phyloP scores from a whole-genome alignment of 2,329 filamentous ascomycete species.

The Fusarium nematophilum region DNA sequence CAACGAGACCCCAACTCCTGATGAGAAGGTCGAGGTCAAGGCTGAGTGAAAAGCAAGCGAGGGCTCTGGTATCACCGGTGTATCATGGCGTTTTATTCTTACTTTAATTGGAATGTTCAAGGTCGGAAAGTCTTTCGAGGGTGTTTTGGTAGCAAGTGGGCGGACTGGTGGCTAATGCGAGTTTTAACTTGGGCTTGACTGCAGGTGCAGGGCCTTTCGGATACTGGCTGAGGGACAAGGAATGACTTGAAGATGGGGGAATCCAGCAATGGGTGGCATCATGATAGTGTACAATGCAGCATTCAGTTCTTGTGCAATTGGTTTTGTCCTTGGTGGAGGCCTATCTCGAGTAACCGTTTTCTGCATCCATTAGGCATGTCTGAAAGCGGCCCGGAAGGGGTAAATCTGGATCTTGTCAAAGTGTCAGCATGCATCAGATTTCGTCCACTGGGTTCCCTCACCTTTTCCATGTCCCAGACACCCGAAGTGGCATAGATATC shows the following conservation, averaged over 20 bases:
- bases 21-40: not conserved
- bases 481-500: constrained; percentile 79
- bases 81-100: constrained; percentile 38
- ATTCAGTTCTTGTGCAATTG: constrained; percentile 8
- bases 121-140: constrained; percentile 24
- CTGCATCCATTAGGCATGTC: constrained; percentile 35
- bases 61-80: constrained; percentile 12
- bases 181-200: constrained; percentile 18
- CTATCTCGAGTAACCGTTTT: not conserved
- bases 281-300: constrained; percentile 1
- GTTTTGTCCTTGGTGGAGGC: not conserved
- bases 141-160: constrained; percentile 28
- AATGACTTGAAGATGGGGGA: constrained; percentile 3
- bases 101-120: constrained; percentile 28
- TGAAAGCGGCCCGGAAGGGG: constrained; percentile 59
- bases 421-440: not conserved
- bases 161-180: constrained; percentile 13
- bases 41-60: not conserved
- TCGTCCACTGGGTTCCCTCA: constrained; percentile 41
- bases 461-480: constrained; percentile 85
- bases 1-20: not conserved
- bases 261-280: constrained; percentile 13
- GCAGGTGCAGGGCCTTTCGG: constrained; percentile 1
- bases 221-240: not conserved
- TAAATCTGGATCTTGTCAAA: constrained; percentile 60